A percentile compares a stretch with the other conserved stretches of the same genome.
Conservation (phyloP, 169 alveolate genomes). For the Eimeria praecox region DNA sequence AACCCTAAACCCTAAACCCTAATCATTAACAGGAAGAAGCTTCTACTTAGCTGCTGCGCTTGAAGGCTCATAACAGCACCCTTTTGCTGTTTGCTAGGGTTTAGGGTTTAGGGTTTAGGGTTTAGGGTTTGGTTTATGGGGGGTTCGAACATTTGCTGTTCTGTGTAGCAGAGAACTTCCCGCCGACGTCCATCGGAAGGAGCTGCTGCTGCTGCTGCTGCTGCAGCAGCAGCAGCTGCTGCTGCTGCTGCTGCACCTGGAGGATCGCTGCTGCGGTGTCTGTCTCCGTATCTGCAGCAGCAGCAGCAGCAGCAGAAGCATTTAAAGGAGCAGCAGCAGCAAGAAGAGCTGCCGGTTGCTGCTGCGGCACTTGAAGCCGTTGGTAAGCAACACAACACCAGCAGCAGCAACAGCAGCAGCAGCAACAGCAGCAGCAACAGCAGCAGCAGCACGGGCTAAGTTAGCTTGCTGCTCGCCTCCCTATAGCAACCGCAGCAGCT, state of each 20-base stretch:
- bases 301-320: conserved; percentile 8
- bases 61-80: too few relatives aligned
- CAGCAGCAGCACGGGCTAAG: conserved; percentile 6
- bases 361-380: conserved; percentile 15
- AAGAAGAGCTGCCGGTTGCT: neutral
- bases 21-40: neutral
- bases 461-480: neutral
- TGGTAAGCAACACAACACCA: neutral
- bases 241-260: conserved; percentile 47
- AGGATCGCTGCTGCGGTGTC: conserved; percentile 1
- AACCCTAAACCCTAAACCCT: neutral
- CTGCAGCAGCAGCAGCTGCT: neutral
- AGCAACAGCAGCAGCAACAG: neutral
- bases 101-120: neutral
- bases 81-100: too few relatives aligned
- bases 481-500: neutral
- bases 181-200: conserved; percentile 18
- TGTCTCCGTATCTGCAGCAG: conserved; percentile 5
- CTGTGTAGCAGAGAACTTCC: conserved; percentile 34
- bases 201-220: conserved; percentile 27
- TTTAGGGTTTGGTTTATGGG: conserved; percentile 24
- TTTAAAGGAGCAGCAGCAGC: conserved; percentile 44
- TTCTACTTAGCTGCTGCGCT: neutral
- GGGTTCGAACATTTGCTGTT: too few relatives aligned
- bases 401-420: neutral